Conservation (phyloP, 306 rosid species). For the Lathyrus sativus region DNA sequence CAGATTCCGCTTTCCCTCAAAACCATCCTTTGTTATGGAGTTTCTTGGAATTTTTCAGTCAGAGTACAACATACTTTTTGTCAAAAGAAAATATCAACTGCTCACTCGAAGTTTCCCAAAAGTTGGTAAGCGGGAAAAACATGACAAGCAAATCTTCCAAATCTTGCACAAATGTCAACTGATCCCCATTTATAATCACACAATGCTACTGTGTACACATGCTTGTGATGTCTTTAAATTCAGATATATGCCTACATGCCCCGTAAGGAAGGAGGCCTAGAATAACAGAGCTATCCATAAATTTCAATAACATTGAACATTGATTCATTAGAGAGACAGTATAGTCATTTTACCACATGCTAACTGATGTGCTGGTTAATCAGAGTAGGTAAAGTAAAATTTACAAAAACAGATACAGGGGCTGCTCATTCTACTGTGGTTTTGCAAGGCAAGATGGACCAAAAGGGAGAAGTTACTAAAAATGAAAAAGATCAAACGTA, state of each 20-base stretch:
- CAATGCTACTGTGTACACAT: background rate
- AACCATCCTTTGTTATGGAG: background rate
- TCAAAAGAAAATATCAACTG: constrained; percentile 18
- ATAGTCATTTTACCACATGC: background rate
- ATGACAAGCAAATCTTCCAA: constrained; percentile 6
- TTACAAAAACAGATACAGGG: background rate
- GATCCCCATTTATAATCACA: background rate
- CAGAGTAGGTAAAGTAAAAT: background rate
- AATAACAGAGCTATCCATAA: background rate
- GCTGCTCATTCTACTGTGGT: constrained; percentile 5
- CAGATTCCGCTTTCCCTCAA: background rate
- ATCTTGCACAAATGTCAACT: background rate
- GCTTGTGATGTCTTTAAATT: background rate
- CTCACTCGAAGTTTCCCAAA: constrained; percentile 6
- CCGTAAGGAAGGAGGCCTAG: background rate
- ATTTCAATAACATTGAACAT: constrained; percentile 19
- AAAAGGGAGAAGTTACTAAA: background rate
- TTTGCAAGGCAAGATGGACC: background rate
- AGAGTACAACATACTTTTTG: constrained; percentile 5
- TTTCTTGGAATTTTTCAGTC: background rate
- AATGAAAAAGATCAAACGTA: background rate
- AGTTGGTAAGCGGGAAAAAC: background rate
- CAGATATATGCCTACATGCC: background rate
- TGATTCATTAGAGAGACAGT: background rate
- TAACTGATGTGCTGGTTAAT: background rate